phyloP scores from a whole-genome alignment of 169 alveolate genomes.

The Condylostoma magnum region DNA sequence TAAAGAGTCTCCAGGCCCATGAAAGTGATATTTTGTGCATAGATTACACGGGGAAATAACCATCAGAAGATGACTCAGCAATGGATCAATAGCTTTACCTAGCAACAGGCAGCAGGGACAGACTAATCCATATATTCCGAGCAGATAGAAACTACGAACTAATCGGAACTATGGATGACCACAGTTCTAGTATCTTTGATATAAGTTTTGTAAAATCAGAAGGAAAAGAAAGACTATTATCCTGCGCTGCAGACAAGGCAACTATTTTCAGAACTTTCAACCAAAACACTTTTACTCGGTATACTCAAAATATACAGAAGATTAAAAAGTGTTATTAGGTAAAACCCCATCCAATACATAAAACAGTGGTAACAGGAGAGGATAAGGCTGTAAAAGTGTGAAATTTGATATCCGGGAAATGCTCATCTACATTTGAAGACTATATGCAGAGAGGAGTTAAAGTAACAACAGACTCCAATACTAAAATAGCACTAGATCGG shows the following conservation, averaged over 20 bases:
- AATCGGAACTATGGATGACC: conserved; percentile 38
- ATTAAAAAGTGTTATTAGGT: conserved; percentile 6
- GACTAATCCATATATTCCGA: conserved; percentile 34
- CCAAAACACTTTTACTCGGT: not conserved
- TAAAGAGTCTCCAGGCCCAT: conserved; percentile 54
- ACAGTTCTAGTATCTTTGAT: conserved; percentile 35
- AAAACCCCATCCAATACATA: conserved; percentile 30
- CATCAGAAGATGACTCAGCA: conserved; percentile 16
- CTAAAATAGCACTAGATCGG: conserved; percentile 8
- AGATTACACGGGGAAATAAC: conserved; percentile 47
- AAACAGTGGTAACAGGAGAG: conserved; percentile 15
- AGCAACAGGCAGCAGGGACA: conserved; percentile 64
- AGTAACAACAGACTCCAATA: conserved; percentile 1
- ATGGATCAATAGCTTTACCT: not conserved
- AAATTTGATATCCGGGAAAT: not conserved
- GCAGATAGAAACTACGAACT: conserved; percentile 14
- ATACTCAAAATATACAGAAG: conserved; percentile 7
- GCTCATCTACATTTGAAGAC: not conserved
- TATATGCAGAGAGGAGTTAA: conserved; percentile 14
- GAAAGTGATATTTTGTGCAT: conserved; percentile 54
- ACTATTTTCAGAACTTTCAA: conserved; percentile 26
- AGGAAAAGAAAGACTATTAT: conserved; percentile 12
- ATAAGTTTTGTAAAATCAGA: conserved; percentile 12
- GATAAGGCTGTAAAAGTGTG: conserved; percentile 15
- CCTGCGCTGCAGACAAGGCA: conserved; percentile 37